A percentile compares a stretch with the other conserved stretches of the same genome.
Conservation (phyloP, 805 yeast species). For the Blastobotrys terrestris region DNA sequence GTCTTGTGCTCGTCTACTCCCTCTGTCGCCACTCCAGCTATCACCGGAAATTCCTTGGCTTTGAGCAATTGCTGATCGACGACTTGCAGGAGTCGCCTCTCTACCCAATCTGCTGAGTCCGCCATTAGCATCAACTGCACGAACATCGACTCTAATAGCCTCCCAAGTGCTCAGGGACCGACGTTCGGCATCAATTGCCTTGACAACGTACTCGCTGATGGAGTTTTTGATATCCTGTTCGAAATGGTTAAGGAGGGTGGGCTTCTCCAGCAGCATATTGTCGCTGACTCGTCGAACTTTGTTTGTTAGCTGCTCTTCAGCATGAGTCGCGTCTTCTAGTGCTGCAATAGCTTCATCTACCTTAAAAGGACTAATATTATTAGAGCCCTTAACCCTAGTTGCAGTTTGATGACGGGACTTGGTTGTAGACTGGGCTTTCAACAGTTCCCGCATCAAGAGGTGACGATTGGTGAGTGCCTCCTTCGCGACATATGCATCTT, state of each 20-base stretch:
- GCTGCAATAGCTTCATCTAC: slow-evolving; percentile 85
- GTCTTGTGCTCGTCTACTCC: slow-evolving; percentile 20
- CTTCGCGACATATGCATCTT: slow-evolving; percentile 80
- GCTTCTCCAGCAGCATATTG: slow-evolving; percentile 73
- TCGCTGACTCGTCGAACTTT: slow-evolving; percentile 79
- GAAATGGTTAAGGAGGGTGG: slow-evolving; percentile 52
- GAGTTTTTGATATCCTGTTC: slow-evolving; percentile 48
- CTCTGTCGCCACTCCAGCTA: slow-evolving; percentile 54
- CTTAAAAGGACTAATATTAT: slow-evolving; percentile 76
- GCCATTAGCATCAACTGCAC: slow-evolving; percentile 69
- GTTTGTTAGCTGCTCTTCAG: slow-evolving; percentile 68
- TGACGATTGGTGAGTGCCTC: slow-evolving; percentile 92
- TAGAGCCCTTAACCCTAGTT: slow-evolving; percentile 56
- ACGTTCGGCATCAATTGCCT: slow-evolving; percentile 80
- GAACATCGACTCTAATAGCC: slow-evolving; percentile 60
- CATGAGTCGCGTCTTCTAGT: slow-evolving; percentile 68
- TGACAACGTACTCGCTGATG: slow-evolving; percentile 55
- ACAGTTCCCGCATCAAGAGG: slow-evolving; percentile 80
- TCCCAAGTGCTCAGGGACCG: slow-evolving; percentile 70
- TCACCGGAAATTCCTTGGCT: slow-evolving; percentile 48
- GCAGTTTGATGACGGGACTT: slow-evolving; percentile 66
- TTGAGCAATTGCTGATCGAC: slow-evolving; percentile 27
- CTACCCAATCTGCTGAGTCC: slow-evolving; percentile 82
- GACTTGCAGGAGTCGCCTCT: slow-evolving; percentile 43
- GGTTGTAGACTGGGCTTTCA: slow-evolving; percentile 71